Percentiles rank a stretch among this genome's conserved stretches.
Evolutionary conservation across 2,329 filamentous ascomycete genomes (phyloP).

Genomic region (Trichoderma koningii): DNA sequence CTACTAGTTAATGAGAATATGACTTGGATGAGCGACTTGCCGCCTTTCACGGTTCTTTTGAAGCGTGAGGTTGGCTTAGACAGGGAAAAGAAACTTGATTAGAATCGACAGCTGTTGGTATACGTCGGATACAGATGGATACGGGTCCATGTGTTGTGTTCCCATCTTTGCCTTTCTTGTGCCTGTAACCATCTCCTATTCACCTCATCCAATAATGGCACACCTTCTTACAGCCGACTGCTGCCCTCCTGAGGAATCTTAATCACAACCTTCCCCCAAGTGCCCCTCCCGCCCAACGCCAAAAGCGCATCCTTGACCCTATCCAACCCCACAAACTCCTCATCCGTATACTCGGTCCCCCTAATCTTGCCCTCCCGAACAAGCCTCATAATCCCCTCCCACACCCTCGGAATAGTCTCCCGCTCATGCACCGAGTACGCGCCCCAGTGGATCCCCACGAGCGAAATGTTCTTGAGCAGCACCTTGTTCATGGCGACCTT

Average conservation of each 20-base stretch:
- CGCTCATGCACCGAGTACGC: constrained; percentile 75
- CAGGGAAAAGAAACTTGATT: background rate
- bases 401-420: constrained; percentile 70
- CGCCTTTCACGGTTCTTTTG: background rate
- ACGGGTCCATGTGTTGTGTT: background rate
- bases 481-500: constrained; percentile 93
- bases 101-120: background rate
- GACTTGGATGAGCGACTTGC: constrained; percentile 17
- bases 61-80: background rate
- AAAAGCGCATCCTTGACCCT: constrained; percentile 74
- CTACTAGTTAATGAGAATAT: constrained; percentile 13
- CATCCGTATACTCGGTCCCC: constrained; percentile 80
- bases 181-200: background rate
- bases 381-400: constrained; percentile 78
- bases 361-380: constrained; percentile 77
- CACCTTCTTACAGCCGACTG: constrained; percentile 53
- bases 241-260: constrained; percentile 71
- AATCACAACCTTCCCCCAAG: constrained; percentile 96
- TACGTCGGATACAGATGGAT: background rate
- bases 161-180: background rate
- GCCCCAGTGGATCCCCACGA: constrained; percentile 92
- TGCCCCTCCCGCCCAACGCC: constrained; percentile 76
- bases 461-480: constrained; percentile 85
- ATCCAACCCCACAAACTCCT: constrained; percentile 80
- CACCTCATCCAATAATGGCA: background rate